Base-by-base conservation (phyloP, 2,329 filamentous ascomycete genomes). In the Pezicula radicicola region DNA sequence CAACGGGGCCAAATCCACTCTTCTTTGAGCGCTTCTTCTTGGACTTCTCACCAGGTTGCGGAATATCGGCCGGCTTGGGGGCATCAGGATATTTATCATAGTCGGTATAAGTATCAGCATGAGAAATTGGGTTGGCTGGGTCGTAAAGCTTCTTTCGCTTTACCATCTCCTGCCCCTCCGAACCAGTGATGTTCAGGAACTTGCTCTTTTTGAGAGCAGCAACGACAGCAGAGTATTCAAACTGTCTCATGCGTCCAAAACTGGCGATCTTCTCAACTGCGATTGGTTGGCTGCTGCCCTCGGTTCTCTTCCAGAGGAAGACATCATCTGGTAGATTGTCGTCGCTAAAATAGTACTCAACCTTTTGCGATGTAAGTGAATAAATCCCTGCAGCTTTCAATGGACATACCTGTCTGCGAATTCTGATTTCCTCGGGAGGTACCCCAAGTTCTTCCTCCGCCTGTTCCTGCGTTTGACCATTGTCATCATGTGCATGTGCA, bases 231-330 rank as follows among this genome's bases (percentile, higher is more conserved):
- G 81, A 84, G 75, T 91, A 92, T 36, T 93, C 85, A 81, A 96
- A 97, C 64, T 85, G 88, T 60, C 84, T 87, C 93, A 97, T 97
- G 70, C 93, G 90, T 76, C 92, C 92, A 80, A 97, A 97, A 50
- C 78, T 85, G 78, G 86, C 83, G 60, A 97, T 83, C 57, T 85
- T 80, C 66, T 86, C 85, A 61, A 97, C 77, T 28, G 85, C 77
- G 36, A 97, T 85, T 39, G 91, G 80, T 71, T 88, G 88, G 77
- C 96, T 95, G 66, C 88, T 80, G 54, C 91, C 92, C 39, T 85
- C 88, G 51, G 89, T 87, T 65, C 85, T 79, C 60, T 83, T 78
- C 75, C 91, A 88, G 60, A 97, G 80, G 75, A 91, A 95, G 70
- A 91, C 88, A 72, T 97, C 93, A 65, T 84, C 84, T 47, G 87